Percentiles rank a stretch among this genome's conserved stretches.
Evolutionary conservation across 768 basidiomycete species (phyloP).

Genomic region (Trametes cingulata): DNA sequence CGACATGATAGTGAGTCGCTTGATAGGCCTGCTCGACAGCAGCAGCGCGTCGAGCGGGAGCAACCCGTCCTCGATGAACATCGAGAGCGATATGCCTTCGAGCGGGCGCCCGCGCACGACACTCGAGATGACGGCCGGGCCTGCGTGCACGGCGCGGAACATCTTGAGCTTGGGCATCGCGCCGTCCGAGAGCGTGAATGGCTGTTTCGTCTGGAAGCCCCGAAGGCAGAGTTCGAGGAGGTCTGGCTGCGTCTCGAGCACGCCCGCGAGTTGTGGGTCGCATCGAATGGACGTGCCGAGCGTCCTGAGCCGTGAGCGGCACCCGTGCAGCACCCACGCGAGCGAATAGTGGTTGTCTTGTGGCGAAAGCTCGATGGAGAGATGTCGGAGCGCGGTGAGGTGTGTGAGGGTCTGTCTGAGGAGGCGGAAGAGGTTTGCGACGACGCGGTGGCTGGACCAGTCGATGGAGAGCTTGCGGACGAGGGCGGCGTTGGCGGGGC

Average conservation of each 20-base stretch:
- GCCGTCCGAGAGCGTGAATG: constrained; percentile 35
- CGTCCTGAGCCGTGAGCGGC: constrained; percentile 45
- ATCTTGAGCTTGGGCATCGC: constrained; percentile 50
- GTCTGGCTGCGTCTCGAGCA: constrained; percentile 51
- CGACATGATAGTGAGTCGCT: constrained; percentile 57
- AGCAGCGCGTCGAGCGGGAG: constrained; percentile 46
- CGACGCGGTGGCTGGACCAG: constrained; percentile 39
- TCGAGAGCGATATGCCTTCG: constrained; percentile 52
- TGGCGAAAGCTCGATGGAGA: constrained; percentile 52
- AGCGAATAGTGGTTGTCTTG: constrained; percentile 37
- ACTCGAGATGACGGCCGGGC: constrained; percentile 44
- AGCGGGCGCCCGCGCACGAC: constrained; percentile 51
- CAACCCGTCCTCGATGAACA: constrained; percentile 44
- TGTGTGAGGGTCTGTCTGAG: constrained; percentile 45
- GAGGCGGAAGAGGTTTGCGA: constrained; percentile 50
- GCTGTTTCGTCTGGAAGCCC: constrained; percentile 44
- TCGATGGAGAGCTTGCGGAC: constrained; percentile 52
- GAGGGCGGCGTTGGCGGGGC: constrained; percentile 31
- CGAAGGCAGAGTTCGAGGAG: constrained; percentile 57
- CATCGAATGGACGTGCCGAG: constrained; percentile 62
- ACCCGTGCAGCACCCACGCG: constrained; percentile 50
- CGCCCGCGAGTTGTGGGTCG: constrained; percentile 45
- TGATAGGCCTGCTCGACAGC: constrained; percentile 40
- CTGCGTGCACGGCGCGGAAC: constrained; percentile 57
- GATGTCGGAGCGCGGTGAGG: constrained; percentile 40